Conservation (phyloP, 2,329 filamentous ascomycete species). For the Exophiala lecanii-corni region DNA sequence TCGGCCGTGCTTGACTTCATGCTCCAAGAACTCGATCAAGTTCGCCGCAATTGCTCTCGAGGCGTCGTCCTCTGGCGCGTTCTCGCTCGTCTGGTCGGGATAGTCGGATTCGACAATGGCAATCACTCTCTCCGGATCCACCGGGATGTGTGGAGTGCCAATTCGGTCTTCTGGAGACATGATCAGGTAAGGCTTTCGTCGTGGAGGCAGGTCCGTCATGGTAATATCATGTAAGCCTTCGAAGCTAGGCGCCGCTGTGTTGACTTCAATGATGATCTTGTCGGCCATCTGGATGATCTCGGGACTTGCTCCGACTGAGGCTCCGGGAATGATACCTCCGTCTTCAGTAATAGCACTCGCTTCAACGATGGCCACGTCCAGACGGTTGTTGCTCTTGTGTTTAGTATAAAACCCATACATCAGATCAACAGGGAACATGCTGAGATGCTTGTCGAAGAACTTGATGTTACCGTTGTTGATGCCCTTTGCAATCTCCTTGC, state of each 20-base stretch:
- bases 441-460: slow-evolving; percentile 91
- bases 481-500: slow-evolving; percentile 82
- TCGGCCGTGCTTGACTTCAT: slow-evolving; percentile 74
- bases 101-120: slow-evolving; percentile 82
- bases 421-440: slow-evolving; percentile 84
- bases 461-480: slow-evolving; percentile 86
- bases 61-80: slow-evolving; percentile 68
- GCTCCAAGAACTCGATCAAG: slow-evolving; percentile 79
- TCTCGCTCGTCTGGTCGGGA: slow-evolving; percentile 69
- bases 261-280: slow-evolving; percentile 91
- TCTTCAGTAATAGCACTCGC: slow-evolving; percentile 83
- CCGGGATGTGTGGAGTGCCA: slow-evolving; percentile 73
- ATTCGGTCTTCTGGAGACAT: slow-evolving; percentile 83
- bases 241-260: slow-evolving; percentile 78
- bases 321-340: slow-evolving; percentile 81
- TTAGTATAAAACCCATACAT: slow-evolving; percentile 76
- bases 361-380: slow-evolving; percentile 82
- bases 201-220: slow-evolving; percentile 76
- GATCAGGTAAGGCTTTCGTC: slow-evolving; percentile 67
- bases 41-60: slow-evolving; percentile 71
- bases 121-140: slow-evolving; percentile 79
- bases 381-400: slow-evolving; percentile 65
- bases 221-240: slow-evolving; percentile 88
- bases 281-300: slow-evolving; percentile 88
- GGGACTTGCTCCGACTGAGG: slow-evolving; percentile 77